Evolutionary conservation across 371 early-diverging fungal genomes (phyloP), one percentile per base, ranked within the genome.

Genomic region (Mucor piriformis): DNA sequence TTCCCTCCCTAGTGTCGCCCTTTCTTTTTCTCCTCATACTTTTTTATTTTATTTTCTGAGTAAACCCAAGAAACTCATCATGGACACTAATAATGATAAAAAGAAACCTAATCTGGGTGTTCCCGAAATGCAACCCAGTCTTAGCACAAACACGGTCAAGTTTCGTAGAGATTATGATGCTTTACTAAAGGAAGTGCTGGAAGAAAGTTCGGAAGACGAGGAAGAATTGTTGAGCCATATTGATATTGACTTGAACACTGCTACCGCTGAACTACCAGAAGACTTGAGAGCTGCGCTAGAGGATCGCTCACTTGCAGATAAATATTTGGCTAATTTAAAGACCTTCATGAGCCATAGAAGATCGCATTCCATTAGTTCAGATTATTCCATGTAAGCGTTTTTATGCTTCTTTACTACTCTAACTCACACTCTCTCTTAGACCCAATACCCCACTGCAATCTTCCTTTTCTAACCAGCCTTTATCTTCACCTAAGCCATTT

Each of bases 161-260:
- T 81, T 81, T 69, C 77, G 76, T 16, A 66, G 73, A 63, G 79
- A 85, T 57, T 85, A 85, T 64, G 86, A 83, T 55, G 74, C 77
- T 24, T 67, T 83, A 33, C 63, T 85, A 33, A 83, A 81, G 66
- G 81, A 85, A 69, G 83, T 85, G 11, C 71, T 85, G 59, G 84
- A 84, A 70, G 79, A 81, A 47, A 69, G 63, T 29, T 71, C 70
- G 32, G 73, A 76, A 44, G 77, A 81, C 35, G 74, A 79, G 10
- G 67, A 65, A n/a, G 64, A 70, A 2, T 38, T 57, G 32, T 38
- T 76, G 8, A 52, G 64, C 18, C 55, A 61, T 7, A 69, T 60
- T 32, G 73, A 76, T 25, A 74, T 82, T 42, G 79, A 72, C 56
- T 53, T 78, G 24, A 66, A 76, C 51, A 54, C 81, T 6, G 70